Base-by-base conservation (phyloP, 2,329 filamentous ascomycete genomes). In the Rhinocladiella similis region DNA sequence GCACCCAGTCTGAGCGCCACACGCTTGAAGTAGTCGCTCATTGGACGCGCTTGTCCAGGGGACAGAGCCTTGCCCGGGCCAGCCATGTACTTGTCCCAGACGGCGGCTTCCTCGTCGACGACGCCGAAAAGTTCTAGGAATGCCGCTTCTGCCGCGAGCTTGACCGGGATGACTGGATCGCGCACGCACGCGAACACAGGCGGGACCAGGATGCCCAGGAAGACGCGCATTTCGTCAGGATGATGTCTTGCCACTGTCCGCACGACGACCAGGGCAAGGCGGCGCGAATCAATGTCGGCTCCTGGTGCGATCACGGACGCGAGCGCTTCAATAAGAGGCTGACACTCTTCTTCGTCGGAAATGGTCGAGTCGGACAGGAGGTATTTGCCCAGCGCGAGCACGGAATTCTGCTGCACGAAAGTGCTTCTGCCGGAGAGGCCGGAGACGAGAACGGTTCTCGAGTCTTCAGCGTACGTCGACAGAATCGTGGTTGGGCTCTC, bases 21-120 rank as follows among this genome's bases (percentile, higher is more conserved):
- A 41, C 94, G 82, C 80, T 96, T 96, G 77, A 97, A 97, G 76
- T 99, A 99, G 72, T 99, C 94, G 57, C 87, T 83, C 88, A 99
- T 97, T 71, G 88, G 91, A 65, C 93, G 83, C 0, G 89, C 75
- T 7, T 86, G 80, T 12, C 59, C 61, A 6, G 50, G 43, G 5
- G 55, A 47, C 57, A 97, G 73, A 2, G 84, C 83, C 49, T 83
- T 82, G 5, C 83, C 84, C 1, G 86, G 80, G 0, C 86, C 85
- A 14, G 51, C 42, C 77, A 97, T 86, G 74, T 91, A 97, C 75
- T 92, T 92, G 66, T 97, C 92, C 71, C 97, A 97, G 18, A 97
- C 85, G 61, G 84, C 86, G 57, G 80, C 82, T 69, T 97, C 94
- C 61, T 92, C 88, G 43, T 96, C 90, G 1, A 92, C 90, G 1